Evolutionary conservation across 768 basidiomycete species (phyloP).

Genomic region (Russula abietina): DNA sequence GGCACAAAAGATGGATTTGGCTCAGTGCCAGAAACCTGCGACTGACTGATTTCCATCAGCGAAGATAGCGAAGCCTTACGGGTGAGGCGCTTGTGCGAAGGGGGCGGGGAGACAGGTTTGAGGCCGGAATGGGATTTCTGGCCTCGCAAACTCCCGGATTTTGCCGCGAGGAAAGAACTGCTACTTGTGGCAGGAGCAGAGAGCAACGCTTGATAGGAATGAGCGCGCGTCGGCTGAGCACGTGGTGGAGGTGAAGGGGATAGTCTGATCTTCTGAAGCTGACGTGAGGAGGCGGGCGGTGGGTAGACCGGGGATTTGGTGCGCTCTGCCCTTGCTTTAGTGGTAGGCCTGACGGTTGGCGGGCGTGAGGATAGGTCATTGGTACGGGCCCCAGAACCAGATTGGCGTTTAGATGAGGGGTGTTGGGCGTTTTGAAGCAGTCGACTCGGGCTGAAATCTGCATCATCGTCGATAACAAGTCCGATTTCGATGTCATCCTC

Average conservation of each 20-base stretch:
- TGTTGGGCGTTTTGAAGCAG: constrained; percentile 49
- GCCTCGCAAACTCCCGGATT: constrained; percentile 69
- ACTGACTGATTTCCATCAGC: constrained; percentile 53
- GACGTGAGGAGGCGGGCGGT: constrained; percentile 61
- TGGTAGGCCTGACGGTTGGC: constrained; percentile 53
- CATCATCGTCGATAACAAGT: constrained; percentile 76
- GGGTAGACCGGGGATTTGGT: constrained; percentile 69
- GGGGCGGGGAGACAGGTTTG: constrained; percentile 68
- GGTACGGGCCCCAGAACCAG: constrained; percentile 42
- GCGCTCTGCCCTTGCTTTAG: constrained; percentile 53
- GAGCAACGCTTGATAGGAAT: constrained; percentile 50
- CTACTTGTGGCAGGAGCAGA: constrained; percentile 44
- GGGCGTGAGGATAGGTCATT: constrained; percentile 50
- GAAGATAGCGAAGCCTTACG: constrained; percentile 79
- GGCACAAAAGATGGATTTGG: constrained; percentile 29
- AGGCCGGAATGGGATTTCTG: constrained; percentile 82
- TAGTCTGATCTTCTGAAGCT: constrained; percentile 59
- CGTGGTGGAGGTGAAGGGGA: constrained; percentile 67
- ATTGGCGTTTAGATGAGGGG: constrained; percentile 32
- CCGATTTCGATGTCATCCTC: constrained; percentile 87
- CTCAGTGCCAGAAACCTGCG: constrained; percentile 53
- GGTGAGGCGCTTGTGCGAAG: constrained; percentile 53
- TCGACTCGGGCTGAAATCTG: constrained; percentile 74
- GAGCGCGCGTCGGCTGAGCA: constrained; percentile 43
- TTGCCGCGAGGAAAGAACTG: constrained; percentile 55